Conservation (phyloP, 192 early-diverging fungal genomes). For the Coemansia sp. region DNA sequence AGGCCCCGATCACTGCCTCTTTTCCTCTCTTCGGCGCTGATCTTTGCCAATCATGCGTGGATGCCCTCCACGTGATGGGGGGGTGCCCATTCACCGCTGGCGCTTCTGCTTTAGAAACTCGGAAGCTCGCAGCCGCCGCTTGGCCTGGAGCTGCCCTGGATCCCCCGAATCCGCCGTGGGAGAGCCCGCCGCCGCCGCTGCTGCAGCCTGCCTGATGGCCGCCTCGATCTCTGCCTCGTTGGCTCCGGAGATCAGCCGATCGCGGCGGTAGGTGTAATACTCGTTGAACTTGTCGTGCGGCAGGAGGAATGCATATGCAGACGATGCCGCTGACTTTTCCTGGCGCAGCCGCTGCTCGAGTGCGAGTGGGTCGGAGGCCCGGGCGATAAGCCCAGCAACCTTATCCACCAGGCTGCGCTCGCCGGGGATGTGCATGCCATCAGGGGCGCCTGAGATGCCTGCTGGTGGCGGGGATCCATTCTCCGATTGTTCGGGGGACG, state of each 20-base stretch:
- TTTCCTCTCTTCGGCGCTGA: neutral
- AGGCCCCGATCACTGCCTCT: neutral
- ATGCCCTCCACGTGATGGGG: no score
- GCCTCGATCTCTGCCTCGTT: conserved; percentile 1
- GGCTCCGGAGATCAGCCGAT: no score
- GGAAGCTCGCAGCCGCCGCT: conserved; percentile 15
- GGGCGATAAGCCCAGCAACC: conserved; percentile 19
- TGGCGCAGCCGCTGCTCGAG: conserved; percentile 16
- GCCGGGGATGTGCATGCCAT: conserved; percentile 5
- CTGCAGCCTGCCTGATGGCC: conserved; percentile 2
- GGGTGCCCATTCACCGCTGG: no score
- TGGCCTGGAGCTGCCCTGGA: conserved; percentile 8
- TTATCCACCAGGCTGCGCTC: conserved; percentile 14
- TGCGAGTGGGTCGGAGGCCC: conserved; percentile 5
- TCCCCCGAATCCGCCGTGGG: neutral
- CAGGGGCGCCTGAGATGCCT: neutral
- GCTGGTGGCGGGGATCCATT: neutral
- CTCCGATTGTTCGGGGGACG: no score
- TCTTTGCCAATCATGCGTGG: no score
- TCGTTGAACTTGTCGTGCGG: no score
- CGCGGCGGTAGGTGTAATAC: no score
- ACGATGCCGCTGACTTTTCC: no score
- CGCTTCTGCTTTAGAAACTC: conserved; percentile 17
- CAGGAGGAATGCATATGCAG: no score
- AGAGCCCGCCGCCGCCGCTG: neutral